Evolutionary conservation across 345 rosid genomes (phyloP).

Genomic region (Acer yangbiense): DNA sequence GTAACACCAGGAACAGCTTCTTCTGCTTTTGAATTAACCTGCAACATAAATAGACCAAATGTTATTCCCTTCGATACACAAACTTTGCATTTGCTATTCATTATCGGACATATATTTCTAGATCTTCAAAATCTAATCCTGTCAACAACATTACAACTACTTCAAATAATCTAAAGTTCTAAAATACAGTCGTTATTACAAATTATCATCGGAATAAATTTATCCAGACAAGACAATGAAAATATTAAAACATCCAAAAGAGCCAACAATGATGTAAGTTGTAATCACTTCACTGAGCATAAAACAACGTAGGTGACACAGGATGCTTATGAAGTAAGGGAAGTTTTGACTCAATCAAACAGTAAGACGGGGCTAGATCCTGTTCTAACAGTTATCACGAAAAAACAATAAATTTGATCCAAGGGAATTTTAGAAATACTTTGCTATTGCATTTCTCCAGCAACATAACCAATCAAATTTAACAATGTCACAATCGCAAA

Average conservation of each 20-base stretch:
- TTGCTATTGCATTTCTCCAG: neutral
- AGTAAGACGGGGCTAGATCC: neutral
- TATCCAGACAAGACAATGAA: neutral
- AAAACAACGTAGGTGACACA: neutral
- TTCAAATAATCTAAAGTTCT: neutral
- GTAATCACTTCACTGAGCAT: neutral
- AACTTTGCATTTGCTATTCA: neutral
- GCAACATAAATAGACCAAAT: constrained; percentile 11
- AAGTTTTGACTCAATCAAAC: neutral
- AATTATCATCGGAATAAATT: neutral
- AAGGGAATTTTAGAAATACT: neutral
- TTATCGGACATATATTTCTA: neutral
- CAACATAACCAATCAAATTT: neutral
- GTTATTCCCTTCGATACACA: neutral
- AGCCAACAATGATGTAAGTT: neutral
- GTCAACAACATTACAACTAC: neutral
- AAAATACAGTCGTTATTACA: neutral
- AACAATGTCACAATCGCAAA: neutral
- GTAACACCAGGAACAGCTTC: constrained; percentile 82
- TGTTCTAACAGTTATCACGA: neutral
- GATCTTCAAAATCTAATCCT: neutral
- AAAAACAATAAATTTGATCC: neutral
- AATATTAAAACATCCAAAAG: neutral
- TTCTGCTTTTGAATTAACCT: constrained; percentile 66
- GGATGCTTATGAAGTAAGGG: neutral